phyloP scores from a whole-genome alignment of 805 yeast species.

The Scheffersomyces ergatensis region DNA sequence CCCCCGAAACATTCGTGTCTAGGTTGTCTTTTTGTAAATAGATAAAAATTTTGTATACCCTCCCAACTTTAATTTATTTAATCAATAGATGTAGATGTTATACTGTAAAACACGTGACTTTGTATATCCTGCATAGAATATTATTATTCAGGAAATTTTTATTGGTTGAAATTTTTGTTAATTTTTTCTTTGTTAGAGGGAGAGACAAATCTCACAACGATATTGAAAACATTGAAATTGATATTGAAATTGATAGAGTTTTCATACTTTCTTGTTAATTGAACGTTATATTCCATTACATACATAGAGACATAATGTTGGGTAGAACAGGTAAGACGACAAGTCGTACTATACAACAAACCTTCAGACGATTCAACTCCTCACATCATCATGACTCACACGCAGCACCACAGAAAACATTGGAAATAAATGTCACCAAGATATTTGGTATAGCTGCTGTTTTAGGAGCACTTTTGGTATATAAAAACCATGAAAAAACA shows the following conservation, averaged over 20 bases:
- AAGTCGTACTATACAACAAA: slow-evolving; percentile 5
- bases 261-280: no score
- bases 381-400: slow-evolving; percentile 11
- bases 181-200: no score
- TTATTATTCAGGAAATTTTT: neutral
- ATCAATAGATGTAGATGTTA: no score
- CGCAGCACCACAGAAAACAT: slow-evolving; percentile 20
- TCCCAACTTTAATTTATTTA: no score
- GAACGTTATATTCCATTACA: no score
- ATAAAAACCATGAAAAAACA: slow-evolving; percentile 27
- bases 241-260: no score
- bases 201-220: no score
- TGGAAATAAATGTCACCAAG: slow-evolving; percentile 39
- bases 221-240: no score
- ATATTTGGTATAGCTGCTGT: slow-evolving; percentile 40
- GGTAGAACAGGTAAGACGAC: slow-evolving; percentile 7
- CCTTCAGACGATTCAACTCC: slow-evolving; percentile 19
- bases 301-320: slow-evolving; percentile 10
- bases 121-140: neutral
- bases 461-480: slow-evolving; percentile 34
- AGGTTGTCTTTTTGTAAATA: no score
- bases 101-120: no score
- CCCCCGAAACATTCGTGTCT: no score
- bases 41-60: no score
- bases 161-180: slow-evolving; percentile 3